Evolutionary conservation across 2,329 filamentous ascomycete genomes (phyloP), one percentile per base, ranked within the genome.

Genomic region (Madurella mycetomatis): DNA sequence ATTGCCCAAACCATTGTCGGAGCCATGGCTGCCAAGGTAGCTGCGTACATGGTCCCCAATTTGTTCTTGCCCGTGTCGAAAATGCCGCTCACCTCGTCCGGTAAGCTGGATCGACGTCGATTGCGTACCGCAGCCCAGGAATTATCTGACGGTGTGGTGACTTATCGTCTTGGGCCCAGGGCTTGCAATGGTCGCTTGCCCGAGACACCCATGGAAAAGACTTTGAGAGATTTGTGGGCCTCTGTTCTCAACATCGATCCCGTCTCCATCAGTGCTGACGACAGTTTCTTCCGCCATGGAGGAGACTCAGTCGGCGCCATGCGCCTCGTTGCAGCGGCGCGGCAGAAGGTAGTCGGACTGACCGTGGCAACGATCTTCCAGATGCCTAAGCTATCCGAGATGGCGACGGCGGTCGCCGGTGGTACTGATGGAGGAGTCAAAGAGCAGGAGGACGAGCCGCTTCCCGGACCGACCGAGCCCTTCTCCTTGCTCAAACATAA

Each of bases 221-320:
- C 67, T 8, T 67, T 83, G 5, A 72, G 72, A 12, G 63, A 66
- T 5, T 67, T 79, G 12, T 84, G 80, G 79, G 70, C 73, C 0
- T 31, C 49, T 4, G 51, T 60, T 0, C 57, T 65, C 5, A 42
- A 51, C 11, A 31, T 63, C 8, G 17, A 43, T 0, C 17, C 47
- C 1, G 56, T 46, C 1, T 46, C 42, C 15, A 64, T 65, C 49
- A 32, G 46, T 0, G 57, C 57, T 1, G 52, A 62, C 5, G 64
- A 70, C 55, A 66, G 66, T 53, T 72, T 73, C 57, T 72, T 72
- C 58, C 57, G 58, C 2, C 60, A 70, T 1, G 69, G 69, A 8
- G 71, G 70, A 8, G 69, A 71, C 51, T 71, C 69, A 0, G 59
- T 72, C 1, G 53, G 61, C 5, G 69, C 70, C 2, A 75, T 74